Evolutionary conservation across 1,139 yeast species (phyloP).

Genomic region (Hansenula lynferdii): DNA sequence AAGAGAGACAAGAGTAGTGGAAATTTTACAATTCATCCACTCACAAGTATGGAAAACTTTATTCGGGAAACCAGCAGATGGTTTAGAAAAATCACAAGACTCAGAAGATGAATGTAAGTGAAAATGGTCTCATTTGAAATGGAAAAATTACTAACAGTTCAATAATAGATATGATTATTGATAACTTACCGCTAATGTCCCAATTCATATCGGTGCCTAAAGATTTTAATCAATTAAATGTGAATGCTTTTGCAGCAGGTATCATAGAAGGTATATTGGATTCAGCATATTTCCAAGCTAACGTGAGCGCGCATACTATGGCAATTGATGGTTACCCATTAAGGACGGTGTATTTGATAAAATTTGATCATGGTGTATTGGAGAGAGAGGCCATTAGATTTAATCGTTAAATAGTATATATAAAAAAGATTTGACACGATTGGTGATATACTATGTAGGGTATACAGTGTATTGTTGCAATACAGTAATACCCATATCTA

Average conservation of each 20-base stretch:
- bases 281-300: slow-evolving; percentile 73
- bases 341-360: slow-evolving; percentile 79
- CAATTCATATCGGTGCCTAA: slow-evolving; percentile 77
- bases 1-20: slow-evolving; percentile 71
- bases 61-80: slow-evolving; percentile 83
- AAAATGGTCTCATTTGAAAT: not conserved
- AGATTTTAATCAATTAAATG: slow-evolving; percentile 74
- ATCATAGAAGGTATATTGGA: slow-evolving; percentile 87
- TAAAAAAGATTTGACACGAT: too few relatives aligned
- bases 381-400: slow-evolving; percentile 43
- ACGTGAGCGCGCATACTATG: slow-evolving; percentile 85
- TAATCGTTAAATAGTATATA: too few relatives aligned
- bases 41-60: slow-evolving; percentile 77
- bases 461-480: too few relatives aligned
- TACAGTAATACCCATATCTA: too few relatives aligned
- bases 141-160: not conserved
- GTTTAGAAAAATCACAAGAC: slow-evolving; percentile 82
- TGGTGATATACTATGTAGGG: too few relatives aligned
- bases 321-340: slow-evolving; percentile 50
- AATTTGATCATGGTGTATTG: slow-evolving; percentile 59
- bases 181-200: slow-evolving; percentile 71
- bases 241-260: slow-evolving; percentile 84
- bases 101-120: slow-evolving; percentile 70
- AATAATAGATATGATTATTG: slow-evolving; percentile 56
- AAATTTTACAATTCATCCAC: slow-evolving; percentile 79